phyloP scores from a whole-genome alignment of 2,329 filamentous ascomycete genomes.

The Neospermospora avenae region DNA sequence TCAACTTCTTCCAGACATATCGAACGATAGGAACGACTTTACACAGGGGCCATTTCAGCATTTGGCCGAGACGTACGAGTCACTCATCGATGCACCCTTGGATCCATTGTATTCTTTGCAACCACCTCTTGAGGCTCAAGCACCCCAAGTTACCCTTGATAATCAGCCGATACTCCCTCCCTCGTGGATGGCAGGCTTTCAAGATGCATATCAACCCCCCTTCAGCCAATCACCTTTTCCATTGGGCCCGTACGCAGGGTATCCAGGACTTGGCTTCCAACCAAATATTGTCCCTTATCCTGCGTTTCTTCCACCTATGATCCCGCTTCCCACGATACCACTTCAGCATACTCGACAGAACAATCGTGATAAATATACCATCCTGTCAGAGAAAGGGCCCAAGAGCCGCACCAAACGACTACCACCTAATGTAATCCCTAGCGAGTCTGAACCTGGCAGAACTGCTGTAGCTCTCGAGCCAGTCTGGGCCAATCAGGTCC shows the following conservation, averaged over 20 bases:
- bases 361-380: not conserved
- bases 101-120: not conserved
- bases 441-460: constrained; percentile 24
- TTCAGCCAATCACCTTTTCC: not conserved
- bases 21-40: not conserved
- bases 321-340: not conserved
- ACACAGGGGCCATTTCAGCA: not conserved
- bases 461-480: constrained; percentile 23
- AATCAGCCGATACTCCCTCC: not conserved
- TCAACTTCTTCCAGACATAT: not conserved
- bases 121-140: not conserved
- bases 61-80: not conserved
- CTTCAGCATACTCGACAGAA: not conserved
- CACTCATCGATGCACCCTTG: not conserved
- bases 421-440: not conserved
- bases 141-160: not conserved
- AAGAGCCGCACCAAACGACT: not conserved
- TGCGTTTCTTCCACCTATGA: not conserved
- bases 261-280: not conserved
- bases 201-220: not conserved
- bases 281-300: not conserved
- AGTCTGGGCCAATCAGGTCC: constrained; percentile 24
- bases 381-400: not conserved
- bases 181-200: constrained; percentile 1
- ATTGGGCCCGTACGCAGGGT: not conserved